Evolutionary conservation across 1,284 basidiomycete genomes (phyloP), one percentile per base, ranked within the genome.

Genomic region (Cystobasidiaceae sp.): DNA sequence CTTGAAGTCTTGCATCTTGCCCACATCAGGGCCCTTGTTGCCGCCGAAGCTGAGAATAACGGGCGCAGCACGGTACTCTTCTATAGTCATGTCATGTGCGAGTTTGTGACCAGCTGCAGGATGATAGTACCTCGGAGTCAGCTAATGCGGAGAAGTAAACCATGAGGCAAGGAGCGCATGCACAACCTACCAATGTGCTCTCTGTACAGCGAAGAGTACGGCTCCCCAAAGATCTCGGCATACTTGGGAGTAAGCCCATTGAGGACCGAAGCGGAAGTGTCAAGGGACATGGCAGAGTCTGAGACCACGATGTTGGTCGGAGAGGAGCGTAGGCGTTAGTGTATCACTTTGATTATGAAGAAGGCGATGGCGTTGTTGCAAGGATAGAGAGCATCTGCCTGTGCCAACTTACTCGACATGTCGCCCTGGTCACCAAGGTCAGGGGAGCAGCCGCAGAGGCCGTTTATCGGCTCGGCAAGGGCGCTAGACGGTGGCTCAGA

Each of bases 21-120:
- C 57, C 9, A 67, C 51, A n/a, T 43, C 48, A 7, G 65, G 57
- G 9, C 65, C 65, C n/a, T 57, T 34, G 7, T 61, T 58, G 9
- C 48, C 49, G 3, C 65, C 65, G 30, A 67, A 67, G 19, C 57
- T 41, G 9, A 61, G 50, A 7, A 67, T 23, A 17, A 67, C 65
- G n/a, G 65, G 65, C 34, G 52, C 48, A 13, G 56, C 49, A 9
- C 65, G 56, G 32, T 61, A 60, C 30, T 67, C 65, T 48, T 67
- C 58, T 19, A 67, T 67, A 28, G 57, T 46, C 57, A 67, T 61
- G 21, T 67, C 34, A 33, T 67, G 65, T 7, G 65, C 65, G 23
- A 67, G 49, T 9, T 34, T 21, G 21, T 50, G 50, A 15, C 65
- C 65, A n/a, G 48, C 57, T 67, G 25, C n/a, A 43, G n/a, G n/a